A percentile compares a stretch with the other conserved stretches of the same genome.
phyloP scores from a whole-genome alignment of 345 rosid species.

The Streptanthus diversifolius region DNA sequence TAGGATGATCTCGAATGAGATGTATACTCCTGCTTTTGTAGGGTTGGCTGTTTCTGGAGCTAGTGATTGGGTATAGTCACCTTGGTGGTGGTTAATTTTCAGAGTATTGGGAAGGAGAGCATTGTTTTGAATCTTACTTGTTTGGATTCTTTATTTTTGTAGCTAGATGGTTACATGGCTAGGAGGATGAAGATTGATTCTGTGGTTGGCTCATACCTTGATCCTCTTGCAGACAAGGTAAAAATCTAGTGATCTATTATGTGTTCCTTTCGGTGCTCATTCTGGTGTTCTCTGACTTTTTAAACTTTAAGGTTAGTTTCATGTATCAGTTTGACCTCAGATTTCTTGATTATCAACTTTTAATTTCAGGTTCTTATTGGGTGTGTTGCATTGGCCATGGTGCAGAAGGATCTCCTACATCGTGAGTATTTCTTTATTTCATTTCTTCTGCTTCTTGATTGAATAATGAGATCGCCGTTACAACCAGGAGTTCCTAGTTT shows the following conservation, averaged over 20 bases:
- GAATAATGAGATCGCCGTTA: background rate
- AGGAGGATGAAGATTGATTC: slow-evolving; percentile 87
- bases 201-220: slow-evolving; percentile 95
- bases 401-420: slow-evolving; percentile 71
- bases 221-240: slow-evolving; percentile 98
- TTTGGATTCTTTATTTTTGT: slow-evolving; percentile 14
- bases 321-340: background rate
- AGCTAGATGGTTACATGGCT: slow-evolving; percentile 94
- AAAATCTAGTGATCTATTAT: background rate
- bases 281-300: background rate
- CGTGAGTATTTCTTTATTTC: slow-evolving; percentile 45
- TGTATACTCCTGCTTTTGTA: slow-evolving; percentile 69
- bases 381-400: slow-evolving; percentile 86
- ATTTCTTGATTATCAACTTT: background rate
- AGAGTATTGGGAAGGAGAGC: background rate
- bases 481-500: background rate
- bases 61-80: slow-evolving; percentile 69
- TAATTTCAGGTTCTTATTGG: slow-evolving; percentile 78
- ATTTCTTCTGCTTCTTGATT: background rate
- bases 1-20: slow-evolving; percentile 85
- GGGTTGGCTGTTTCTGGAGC: slow-evolving; percentile 80
- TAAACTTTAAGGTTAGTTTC: background rate
- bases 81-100: background rate
- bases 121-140: background rate
- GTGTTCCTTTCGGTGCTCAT: background rate